These are phyloP conservation scores for Fusarium setosum DNA, from an alignment of 2,329 filamentous ascomycete genomes.

Conservation along the genomic window DNA sequence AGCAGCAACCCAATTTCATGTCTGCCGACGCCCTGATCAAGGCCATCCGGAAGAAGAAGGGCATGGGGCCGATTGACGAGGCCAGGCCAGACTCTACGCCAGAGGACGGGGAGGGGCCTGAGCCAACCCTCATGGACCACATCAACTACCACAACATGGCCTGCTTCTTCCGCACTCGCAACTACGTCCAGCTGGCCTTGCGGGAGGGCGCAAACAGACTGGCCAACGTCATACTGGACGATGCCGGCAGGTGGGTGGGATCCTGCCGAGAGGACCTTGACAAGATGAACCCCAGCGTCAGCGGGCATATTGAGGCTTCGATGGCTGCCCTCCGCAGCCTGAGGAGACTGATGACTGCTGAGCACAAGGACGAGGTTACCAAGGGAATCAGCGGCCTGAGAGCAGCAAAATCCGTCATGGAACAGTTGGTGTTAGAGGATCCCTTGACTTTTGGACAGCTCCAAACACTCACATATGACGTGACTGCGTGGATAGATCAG, in stretches of 20 bases:
- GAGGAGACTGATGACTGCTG: background rate
- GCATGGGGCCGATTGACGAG: background rate
- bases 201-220: background rate
- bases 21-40: slow-evolving; percentile 9
- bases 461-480: background rate
- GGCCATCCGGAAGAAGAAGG: background rate
- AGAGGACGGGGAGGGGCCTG: background rate
- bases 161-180: slow-evolving; percentile 27
- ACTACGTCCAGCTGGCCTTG: slow-evolving; percentile 22
- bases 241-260: slow-evolving; percentile 12
- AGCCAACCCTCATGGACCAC: slow-evolving; percentile 13
- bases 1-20: background rate
- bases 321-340: slow-evolving; percentile 18
- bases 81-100: background rate
- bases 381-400: background rate
- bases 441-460: slow-evolving; percentile 9
- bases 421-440: background rate
- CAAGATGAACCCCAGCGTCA: slow-evolving; percentile 24
- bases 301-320: slow-evolving; percentile 5
- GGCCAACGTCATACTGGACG: slow-evolving; percentile 7
- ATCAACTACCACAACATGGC: slow-evolving; percentile 32
- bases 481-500: background rate
- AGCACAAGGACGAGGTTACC: background rate
- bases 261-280: slow-evolving; percentile 13
- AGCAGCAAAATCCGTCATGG: background rate